Conservation (phyloP, 257 asterid species). For the Linaria vulgaris region DNA sequence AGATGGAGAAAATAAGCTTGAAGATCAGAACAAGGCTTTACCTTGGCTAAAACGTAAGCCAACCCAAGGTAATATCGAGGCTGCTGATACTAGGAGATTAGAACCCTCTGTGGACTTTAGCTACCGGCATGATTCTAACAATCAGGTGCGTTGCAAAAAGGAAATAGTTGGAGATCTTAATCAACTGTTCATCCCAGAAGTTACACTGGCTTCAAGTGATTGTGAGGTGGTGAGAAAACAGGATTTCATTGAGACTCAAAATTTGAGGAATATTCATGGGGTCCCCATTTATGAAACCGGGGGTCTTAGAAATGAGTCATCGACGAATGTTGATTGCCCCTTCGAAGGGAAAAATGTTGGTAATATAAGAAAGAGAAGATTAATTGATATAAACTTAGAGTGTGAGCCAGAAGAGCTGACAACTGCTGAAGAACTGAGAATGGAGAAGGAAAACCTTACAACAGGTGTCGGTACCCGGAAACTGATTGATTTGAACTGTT, state of each 20-base stretch:
- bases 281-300: conserved; percentile 63
- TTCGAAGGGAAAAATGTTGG: conserved; percentile 28
- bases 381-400: conserved; percentile 79
- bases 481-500: conserved; percentile 72
- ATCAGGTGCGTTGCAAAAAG: conserved; percentile 25
- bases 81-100: conserved; percentile 27
- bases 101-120: conserved; percentile 25
- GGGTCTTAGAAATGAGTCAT: conserved; percentile 35
- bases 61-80: conserved; percentile 26
- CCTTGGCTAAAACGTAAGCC: conserved; percentile 80
- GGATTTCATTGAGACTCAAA: conserved; percentile 36
- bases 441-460: conserved; percentile 24
- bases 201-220: conserved; percentile 27
- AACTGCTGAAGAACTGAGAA: conserved; percentile 33
- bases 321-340: conserved; percentile 27
- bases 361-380: conserved; percentile 39
- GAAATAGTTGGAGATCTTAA: conserved; percentile 54
- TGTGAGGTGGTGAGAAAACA: conserved; percentile 23
- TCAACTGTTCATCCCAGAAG: conserved; percentile 34
- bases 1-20: conserved; percentile 39
- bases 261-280: conserved; percentile 60
- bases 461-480: conserved; percentile 36
- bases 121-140: conserved; percentile 35
- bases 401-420: conserved; percentile 54
- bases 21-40: conserved; percentile 43